Conservation (phyloP, 23 red algal species). For the Agarophyton chilense region DNA sequence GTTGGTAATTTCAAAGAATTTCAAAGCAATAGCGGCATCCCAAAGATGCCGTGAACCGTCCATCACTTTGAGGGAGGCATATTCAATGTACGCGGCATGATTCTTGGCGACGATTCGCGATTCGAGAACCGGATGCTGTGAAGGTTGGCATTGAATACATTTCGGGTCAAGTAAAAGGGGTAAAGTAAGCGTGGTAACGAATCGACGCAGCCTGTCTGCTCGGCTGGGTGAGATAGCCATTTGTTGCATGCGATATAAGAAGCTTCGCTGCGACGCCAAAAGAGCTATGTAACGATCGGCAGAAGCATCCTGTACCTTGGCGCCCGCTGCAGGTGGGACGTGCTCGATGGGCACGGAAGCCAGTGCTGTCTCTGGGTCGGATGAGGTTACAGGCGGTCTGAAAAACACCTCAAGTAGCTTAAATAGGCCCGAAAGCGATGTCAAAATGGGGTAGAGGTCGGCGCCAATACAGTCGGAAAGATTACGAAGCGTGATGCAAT, state of each 20-base stretch:
- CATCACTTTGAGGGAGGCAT: background rate
- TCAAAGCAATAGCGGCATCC: background rate
- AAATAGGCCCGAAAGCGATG: constrained; percentile 12
- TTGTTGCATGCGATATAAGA: background rate
- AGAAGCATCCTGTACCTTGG: constrained; percentile 1
- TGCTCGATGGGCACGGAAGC: background rate
- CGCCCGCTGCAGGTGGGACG: background rate
- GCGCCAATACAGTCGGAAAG: background rate
- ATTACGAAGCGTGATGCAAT: background rate
- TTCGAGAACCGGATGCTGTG: background rate
- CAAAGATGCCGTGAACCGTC: background rate
- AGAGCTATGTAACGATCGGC: constrained; percentile 15
- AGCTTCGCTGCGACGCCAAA: background rate
- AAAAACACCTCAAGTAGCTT: background rate
- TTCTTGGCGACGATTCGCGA: background rate
- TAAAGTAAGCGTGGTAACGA: background rate
- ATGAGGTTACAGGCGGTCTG: background rate
- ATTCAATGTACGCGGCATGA: background rate
- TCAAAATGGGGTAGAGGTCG: background rate
- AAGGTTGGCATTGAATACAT: background rate
- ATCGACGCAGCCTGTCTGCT: background rate
- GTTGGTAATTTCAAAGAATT: background rate
- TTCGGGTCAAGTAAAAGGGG: background rate
- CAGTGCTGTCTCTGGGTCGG: background rate
- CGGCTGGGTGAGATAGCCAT: background rate